phyloP scores from a whole-genome alignment of 176 grass and related monocot genomes.

The Bromus sterilis region DNA sequence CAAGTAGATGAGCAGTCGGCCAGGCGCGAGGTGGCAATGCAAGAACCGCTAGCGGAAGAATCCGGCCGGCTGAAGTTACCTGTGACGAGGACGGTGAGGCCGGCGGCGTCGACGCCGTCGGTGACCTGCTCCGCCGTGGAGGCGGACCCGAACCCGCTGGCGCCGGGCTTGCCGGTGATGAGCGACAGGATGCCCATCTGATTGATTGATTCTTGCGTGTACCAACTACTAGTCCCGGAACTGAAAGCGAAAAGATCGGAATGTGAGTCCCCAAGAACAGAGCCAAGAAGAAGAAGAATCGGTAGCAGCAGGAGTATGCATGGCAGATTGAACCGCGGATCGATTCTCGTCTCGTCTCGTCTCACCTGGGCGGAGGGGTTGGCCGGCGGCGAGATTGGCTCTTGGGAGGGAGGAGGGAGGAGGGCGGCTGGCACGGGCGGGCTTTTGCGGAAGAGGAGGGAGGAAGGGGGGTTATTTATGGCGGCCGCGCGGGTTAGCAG shows the following conservation, averaged over 20 bases:
- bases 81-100: conserved; percentile 76
- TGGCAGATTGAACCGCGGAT: too few relatives aligned
- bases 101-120: conserved; percentile 40
- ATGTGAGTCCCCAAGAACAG: background rate
- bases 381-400: background rate
- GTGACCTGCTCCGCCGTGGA: conserved; percentile 95
- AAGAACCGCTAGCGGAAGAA: too few relatives aligned
- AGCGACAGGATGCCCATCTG: conserved; percentile 58
- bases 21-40: too few relatives aligned
- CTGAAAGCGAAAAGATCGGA: background rate
- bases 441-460: background rate
- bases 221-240: background rate
- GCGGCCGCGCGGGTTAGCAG: conserved; percentile 11
- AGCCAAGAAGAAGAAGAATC: background rate
- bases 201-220: background rate
- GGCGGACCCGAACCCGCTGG: conserved; percentile 73
- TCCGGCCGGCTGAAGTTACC: conserved; percentile 21
- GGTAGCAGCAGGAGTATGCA: too few relatives aligned
- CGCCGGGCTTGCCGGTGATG: conserved; percentile 65
- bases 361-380: background rate
- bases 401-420: background rate
- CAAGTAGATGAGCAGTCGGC: background rate
- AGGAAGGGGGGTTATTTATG: conserved; percentile 42
- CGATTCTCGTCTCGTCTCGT: too few relatives aligned
- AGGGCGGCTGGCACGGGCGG: background rate